Base-by-base conservation (phyloP, 1,284 basidiomycete genomes). In the Microbotryum saponariae region DNA sequence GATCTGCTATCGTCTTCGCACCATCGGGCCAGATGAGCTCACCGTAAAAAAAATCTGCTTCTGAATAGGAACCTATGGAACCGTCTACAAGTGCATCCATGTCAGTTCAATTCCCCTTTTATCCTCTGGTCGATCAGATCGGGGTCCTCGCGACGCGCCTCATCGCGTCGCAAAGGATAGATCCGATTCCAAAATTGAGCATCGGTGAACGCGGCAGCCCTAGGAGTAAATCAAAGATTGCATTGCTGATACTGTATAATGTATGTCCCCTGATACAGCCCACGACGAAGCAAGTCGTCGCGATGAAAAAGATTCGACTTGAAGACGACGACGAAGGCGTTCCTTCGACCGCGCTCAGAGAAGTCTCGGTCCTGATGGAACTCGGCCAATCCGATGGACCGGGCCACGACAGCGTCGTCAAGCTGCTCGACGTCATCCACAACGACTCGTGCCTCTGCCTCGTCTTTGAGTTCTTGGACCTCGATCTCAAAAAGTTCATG, bases 271-370 rank as follows among this genome's bases (percentile, higher is more conserved):
- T 33, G 5, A n/a, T 20, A 16, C 62, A 71, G 70, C 62, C 67
- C 71, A 71, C 75, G 79, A 84, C 84, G 54, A 83, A 88, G 77
- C 73, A 83, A 75, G 83, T 90, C 71, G 93, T 92, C 56, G 92
- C 92, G 56, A 80, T 93, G 73, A 98, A 98, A 83, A 97, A 98
- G 82, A 98, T 98, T 73, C 83, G 94, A 61, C 84, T 98, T 45
- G 96, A 98, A 76, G 91, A 92, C 42, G 90, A 91, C 45, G 96
- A 96, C 71, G 91, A 98, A 74, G 94, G 94, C 25, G 94, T 97
- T 21, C 94, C 94, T 6, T 91, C 88, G 71, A 98, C 96, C 18
- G 94, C 94, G 61, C 96, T 98, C 74, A 84, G 94, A 58, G 94
- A 98, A 79, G 97, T 98, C 77, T 92, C 89, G 77, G 79, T 98